Conservation (phyloP, 1,284 basidiomycete genomes). For the Sanguinoderma infundibulare region DNA sequence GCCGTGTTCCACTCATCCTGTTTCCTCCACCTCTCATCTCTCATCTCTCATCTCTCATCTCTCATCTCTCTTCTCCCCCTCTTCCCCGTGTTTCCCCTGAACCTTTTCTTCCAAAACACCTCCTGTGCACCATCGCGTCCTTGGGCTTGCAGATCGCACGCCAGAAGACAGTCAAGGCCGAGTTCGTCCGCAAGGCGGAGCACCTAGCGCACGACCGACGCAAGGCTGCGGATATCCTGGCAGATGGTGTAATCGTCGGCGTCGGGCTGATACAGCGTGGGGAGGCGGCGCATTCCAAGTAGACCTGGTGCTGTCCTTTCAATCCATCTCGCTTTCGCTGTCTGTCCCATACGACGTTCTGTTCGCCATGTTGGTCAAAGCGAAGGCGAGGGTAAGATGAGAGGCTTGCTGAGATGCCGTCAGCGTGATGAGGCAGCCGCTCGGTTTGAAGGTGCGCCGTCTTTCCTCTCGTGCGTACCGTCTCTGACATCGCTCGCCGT, state of each 20-base stretch:
- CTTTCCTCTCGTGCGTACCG: too few relatives aligned
- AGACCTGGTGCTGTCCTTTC: slow-evolving; percentile 9
- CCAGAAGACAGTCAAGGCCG: slow-evolving; percentile 73
- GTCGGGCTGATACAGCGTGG: slow-evolving; percentile 74
- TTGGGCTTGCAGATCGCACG: slow-evolving; percentile 61
- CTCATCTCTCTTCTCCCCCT: background rate
- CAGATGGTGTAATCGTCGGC: slow-evolving; percentile 75
- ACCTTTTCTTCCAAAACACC: too few relatives aligned
- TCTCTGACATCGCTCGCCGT: too few relatives aligned
- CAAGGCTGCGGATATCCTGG: slow-evolving; percentile 74
- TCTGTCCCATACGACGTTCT: background rate
- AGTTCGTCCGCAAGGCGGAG: slow-evolving; percentile 73
- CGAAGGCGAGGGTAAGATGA: background rate
- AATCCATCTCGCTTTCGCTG: slow-evolving; percentile 13
- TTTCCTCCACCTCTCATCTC: slow-evolving; percentile 9
- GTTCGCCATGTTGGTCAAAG: background rate
- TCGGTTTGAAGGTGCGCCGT: too few relatives aligned
- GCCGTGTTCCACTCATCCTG: slow-evolving; percentile 21
- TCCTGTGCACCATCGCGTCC: background rate
- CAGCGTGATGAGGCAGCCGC: background rate
- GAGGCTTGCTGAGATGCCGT: background rate
- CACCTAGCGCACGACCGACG: slow-evolving; percentile 70
- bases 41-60: background rate
- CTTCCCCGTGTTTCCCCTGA: background rate
- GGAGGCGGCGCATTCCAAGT: slow-evolving; percentile 32